These are phyloP conservation scores for Plenodomus lindquistii DNA, from an alignment of 2,329 filamentous ascomycete genomes.

Conservation along the genomic window DNA sequence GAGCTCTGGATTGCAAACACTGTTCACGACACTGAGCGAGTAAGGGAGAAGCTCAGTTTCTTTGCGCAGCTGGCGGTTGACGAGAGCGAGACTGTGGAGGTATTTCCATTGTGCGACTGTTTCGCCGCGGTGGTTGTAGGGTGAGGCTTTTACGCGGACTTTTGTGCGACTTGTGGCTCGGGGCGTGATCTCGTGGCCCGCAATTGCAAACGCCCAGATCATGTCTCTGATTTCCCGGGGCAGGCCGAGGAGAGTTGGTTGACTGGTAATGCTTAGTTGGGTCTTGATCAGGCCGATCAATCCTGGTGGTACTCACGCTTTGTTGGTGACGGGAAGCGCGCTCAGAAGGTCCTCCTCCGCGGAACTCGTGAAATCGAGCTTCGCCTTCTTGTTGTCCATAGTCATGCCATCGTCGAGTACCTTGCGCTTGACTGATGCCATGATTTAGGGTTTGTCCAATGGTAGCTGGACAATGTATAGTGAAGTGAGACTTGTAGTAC, in stretches of 20 bases:
- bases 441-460: background rate
- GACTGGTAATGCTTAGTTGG: background rate
- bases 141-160: background rate
- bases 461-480: background rate
- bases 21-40: background rate
- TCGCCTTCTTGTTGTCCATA: background rate
- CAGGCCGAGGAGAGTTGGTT: background rate
- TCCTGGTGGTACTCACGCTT: background rate
- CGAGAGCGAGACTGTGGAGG: background rate
- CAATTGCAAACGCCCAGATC: background rate
- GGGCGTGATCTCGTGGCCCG: background rate
- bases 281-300: background rate
- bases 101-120: background rate
- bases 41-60: background rate
- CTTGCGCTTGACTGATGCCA: background rate
- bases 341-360: background rate
- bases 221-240: background rate
- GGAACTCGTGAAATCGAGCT: background rate
- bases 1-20: background rate
- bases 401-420: background rate
- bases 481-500: background rate
- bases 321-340: background rate
- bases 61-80: background rate
- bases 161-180: no score
- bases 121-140: background rate